Evolutionary conservation across 2,329 filamentous ascomycete genomes (phyloP).

Genomic region (Phialocephala subalpina): DNA sequence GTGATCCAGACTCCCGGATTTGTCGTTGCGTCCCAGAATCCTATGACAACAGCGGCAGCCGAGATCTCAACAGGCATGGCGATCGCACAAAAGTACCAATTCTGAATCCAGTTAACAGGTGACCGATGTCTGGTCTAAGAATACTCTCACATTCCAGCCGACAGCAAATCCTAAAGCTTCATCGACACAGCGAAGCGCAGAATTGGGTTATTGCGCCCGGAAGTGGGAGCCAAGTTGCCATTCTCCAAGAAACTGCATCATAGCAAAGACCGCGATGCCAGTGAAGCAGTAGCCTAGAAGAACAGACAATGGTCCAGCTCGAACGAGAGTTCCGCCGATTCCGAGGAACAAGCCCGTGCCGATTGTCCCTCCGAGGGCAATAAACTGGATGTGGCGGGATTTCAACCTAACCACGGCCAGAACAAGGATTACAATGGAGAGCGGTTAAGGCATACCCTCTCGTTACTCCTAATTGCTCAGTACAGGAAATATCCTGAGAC

Average conservation of each 20-base stretch:
- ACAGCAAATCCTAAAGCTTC: constrained; percentile 63
- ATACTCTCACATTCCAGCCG: constrained; percentile 67
- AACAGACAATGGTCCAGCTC: constrained; percentile 60
- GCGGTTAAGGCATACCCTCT: too few relatives aligned
- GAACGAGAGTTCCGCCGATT: constrained; percentile 59
- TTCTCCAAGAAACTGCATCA: constrained; percentile 60
- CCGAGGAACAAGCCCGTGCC: constrained; percentile 63
- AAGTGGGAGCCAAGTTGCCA: constrained; percentile 59
- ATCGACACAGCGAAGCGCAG: constrained; percentile 52
- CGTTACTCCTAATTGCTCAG: too few relatives aligned
- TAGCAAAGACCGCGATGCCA: constrained; percentile 57
- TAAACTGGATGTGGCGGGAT: constrained; percentile 64
- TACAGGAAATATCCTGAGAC: too few relatives aligned
- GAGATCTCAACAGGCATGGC: constrained; percentile 56
- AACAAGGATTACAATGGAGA: too few relatives aligned
- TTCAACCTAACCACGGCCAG: too few relatives aligned
- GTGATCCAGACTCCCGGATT: constrained; percentile 47
- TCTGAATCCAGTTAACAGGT: too few relatives aligned
- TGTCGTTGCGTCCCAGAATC: constrained; percentile 51
- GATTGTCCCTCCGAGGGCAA: constrained; percentile 66
- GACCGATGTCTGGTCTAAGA: too few relatives aligned
- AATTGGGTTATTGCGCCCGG: constrained; percentile 59
- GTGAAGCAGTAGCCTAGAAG: constrained; percentile 61
- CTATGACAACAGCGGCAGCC: constrained; percentile 57
- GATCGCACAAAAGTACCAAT: constrained; percentile 43